Percentiles rank a stretch among this genome's conserved stretches.
Evolutionary conservation across 768 basidiomycete species (phyloP).

Genomic region (Leucosporidium creatinivorum): DNA sequence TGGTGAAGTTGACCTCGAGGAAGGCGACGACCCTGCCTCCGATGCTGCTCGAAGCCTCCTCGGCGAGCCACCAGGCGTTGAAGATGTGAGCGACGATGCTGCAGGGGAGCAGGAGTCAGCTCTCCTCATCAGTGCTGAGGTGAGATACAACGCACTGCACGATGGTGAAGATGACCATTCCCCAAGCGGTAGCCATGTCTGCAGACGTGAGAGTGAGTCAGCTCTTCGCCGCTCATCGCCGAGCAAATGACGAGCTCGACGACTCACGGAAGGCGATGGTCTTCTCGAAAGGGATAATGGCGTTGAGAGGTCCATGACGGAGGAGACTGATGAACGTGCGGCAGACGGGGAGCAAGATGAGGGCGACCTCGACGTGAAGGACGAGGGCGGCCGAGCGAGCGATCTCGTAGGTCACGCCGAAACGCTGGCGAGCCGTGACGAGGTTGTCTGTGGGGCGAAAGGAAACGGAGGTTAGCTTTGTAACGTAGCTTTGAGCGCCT

Average conservation of each 20-base stretch:
- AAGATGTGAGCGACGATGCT: conserved; percentile 46
- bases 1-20: conserved; percentile 63
- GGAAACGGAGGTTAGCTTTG: background rate
- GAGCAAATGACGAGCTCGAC: background rate
- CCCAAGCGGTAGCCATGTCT: conserved; percentile 80
- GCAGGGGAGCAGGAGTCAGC: background rate
- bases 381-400: conserved; percentile 61
- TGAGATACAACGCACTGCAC: conserved; percentile 75
- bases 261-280: conserved; percentile 63
- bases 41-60: conserved; percentile 54
- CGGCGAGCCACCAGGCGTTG: conserved; percentile 51
- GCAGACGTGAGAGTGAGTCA: background rate
- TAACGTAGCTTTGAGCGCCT: too few species aligned
- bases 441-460: conserved; percentile 53
- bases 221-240: background rate
- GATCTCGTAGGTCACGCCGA: conserved; percentile 2
- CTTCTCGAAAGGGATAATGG: conserved; percentile 86
- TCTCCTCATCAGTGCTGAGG: conserved; percentile 4
- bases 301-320: conserved; percentile 74
- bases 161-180: conserved; percentile 66
- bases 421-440: conserved; percentile 50
- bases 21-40: conserved; percentile 61
- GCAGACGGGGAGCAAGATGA: conserved; percentile 92
- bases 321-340: conserved; percentile 87
- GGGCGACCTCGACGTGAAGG: conserved; percentile 81